These are phyloP conservation scores for Leccinellum albellum DNA, from an alignment of 768 basidiomycete genomes.

Conservation along the genomic window DNA sequence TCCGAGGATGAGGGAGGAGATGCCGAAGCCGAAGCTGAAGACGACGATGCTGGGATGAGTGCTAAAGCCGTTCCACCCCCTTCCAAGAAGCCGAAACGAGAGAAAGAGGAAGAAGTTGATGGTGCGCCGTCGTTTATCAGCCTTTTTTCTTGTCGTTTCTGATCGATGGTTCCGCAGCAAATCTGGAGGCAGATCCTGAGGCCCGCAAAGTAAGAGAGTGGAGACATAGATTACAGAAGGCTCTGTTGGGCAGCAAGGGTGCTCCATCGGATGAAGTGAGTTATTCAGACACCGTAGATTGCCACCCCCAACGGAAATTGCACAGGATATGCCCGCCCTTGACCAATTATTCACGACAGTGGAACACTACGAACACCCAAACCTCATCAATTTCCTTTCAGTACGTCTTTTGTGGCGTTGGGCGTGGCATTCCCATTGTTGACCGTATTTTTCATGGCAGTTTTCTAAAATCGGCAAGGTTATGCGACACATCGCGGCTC, in stretches of 20 bases:
- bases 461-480: conserved; percentile 55
- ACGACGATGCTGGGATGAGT: conserved; percentile 45
- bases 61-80: conserved; percentile 59
- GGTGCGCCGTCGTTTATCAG: conserved; percentile 37
- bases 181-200: conserved; percentile 53
- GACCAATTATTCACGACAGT: conserved; percentile 73
- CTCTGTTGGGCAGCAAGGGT: conserved; percentile 65
- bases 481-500: conserved; percentile 57
- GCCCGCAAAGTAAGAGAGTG: conserved; percentile 80
- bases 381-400: conserved; percentile 64
- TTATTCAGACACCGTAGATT: conserved; percentile 5
- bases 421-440: conserved; percentile 1
- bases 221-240: conserved; percentile 90
- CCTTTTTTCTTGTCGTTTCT: conserved; percentile 1
- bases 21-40: conserved; percentile 45
- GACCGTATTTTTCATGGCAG: conserved; percentile 14
- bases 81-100: conserved; percentile 58
- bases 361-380: conserved; percentile 73
- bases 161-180: conserved; percentile 28
- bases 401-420: conserved; percentile 33
- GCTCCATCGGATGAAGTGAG: conserved; percentile 63
- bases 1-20: conserved; percentile 58
- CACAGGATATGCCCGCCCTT: conserved; percentile 72
- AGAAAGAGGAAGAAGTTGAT: conserved; percentile 60
- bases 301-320: conserved; percentile 6